Evolutionary conservation across 257 asterid genomes (phyloP), one percentile per base, ranked within the genome.

Genomic region (Linderniella brevidens): DNA sequence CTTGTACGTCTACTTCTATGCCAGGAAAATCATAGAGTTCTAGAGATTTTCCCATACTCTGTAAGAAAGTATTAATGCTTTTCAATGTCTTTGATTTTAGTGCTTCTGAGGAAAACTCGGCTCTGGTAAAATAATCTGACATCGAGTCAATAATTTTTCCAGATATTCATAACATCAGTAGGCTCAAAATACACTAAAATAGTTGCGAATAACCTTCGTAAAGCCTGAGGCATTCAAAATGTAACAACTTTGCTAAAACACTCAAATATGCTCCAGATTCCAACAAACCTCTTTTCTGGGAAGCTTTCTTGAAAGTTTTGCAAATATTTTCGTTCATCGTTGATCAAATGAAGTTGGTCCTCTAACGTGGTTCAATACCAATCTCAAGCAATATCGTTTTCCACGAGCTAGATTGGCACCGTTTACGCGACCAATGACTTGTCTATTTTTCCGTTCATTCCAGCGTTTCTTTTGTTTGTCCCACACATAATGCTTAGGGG

Each of bases 281-380:
- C 11, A 57, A 9, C 10, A 64, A 42, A 1, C 66, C 55, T 17
- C 52, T 45, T 44, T 41, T 46, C 49, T 49, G 20, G 6, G 62
- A 8, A 0, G 62, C 41, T 13, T 54, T 51, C n/a, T 58, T 53
- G 38, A 47, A 63, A n/a, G 32, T 19, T 1, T 8, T 15, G 19
- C 17, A 47, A 0, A 0, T 1, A 11, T n/a, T 16, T 8, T 36
- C 13, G 5, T 25, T 19, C 0, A 56, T 48, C 2, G 36, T 51
- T 13, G 14, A 8, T 57, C 38, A 45, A 63, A 55, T 35, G 37
- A 20, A 3, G 41, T 49, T 6, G 19, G 48, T 13, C 56, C 19
- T 17, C 35, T 41, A 6, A 56, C 19, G 20, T 63, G 56, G 19
- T 52, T 52, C 9, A 57, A 35, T 8, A 57, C 19, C 13, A 46